These are phyloP conservation scores for Exutisphaerella laricina DNA, from an alignment of 2,329 filamentous ascomycete species.

Conservation along the genomic window DNA sequence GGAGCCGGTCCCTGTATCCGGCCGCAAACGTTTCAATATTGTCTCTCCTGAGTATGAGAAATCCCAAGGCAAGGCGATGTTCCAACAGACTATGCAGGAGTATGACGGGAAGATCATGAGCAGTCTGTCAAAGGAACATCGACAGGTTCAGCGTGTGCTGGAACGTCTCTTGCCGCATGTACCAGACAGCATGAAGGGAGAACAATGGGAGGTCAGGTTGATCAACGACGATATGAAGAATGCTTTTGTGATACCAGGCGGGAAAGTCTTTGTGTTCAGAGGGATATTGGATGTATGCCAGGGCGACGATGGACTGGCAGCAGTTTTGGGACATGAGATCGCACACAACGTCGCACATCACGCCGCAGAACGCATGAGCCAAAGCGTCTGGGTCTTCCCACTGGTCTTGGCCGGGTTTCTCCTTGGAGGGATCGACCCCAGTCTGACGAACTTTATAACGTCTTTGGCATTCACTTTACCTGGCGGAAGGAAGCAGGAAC, in stretches of 20 bases:
- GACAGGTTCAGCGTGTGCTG: slow-evolving; percentile 59
- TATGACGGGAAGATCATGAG: slow-evolving; percentile 54
- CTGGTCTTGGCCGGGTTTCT: slow-evolving; percentile 35
- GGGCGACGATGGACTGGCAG: slow-evolving; percentile 64
- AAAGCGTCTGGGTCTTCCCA: slow-evolving; percentile 37
- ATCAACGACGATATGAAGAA: slow-evolving; percentile 65
- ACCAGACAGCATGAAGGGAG: slow-evolving; percentile 48
- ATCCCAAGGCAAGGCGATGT: slow-evolving; percentile 49
- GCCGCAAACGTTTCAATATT: slow-evolving; percentile 68
- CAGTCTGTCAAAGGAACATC: slow-evolving; percentile 53
- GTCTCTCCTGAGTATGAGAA: slow-evolving; percentile 53
- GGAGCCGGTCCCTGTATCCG: slow-evolving; percentile 66
- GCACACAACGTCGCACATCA: slow-evolving; percentile 69
- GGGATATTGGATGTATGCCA: slow-evolving; percentile 64
- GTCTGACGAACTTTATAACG: slow-evolving; percentile 41
- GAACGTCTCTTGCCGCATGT: slow-evolving; percentile 57
- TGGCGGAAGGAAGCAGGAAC: slow-evolving; percentile 64
- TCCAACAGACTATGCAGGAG: slow-evolving; percentile 52
- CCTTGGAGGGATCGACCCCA: slow-evolving; percentile 40
- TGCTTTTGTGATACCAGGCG: slow-evolving; percentile 70
- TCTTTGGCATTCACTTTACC: slow-evolving; percentile 62
- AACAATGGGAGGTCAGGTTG: slow-evolving; percentile 66
- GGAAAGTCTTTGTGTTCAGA: slow-evolving; percentile 74
- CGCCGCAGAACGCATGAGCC: slow-evolving; percentile 57
- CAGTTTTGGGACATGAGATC: slow-evolving; percentile 74